Conservation (phyloP, 768 basidiomycete genomes). For the Russula earlei region DNA sequence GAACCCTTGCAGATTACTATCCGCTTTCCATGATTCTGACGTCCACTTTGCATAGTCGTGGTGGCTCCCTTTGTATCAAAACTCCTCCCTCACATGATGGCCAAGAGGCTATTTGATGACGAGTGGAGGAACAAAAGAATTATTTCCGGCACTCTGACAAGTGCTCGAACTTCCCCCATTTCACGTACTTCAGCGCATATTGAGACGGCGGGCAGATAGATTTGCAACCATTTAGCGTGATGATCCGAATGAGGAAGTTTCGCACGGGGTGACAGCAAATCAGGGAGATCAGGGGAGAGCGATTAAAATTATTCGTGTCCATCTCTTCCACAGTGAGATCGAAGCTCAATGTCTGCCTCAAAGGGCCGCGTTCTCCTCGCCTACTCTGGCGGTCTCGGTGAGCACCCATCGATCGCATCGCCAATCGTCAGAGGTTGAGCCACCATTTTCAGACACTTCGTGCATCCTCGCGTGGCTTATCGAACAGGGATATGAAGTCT, state of each 20-base stretch:
- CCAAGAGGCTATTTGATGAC: too few species aligned
- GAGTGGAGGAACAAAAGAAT: too few species aligned
- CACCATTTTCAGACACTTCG: conserved; percentile 66
- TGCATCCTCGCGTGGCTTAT: conserved; percentile 99
- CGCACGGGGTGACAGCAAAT: too few species aligned
- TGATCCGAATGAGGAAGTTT: too few species aligned
- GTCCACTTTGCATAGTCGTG: conserved; percentile 14
- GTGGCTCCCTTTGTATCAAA: background rate
- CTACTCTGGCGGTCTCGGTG: conserved; percentile 96
- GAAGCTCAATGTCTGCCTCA: conserved; percentile 33
- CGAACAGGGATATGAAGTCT: conserved; percentile 95
- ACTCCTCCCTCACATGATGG: too few species aligned
- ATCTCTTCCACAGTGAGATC: background rate
- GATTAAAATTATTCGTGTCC: too few species aligned
- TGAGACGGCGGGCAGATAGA: too few species aligned
- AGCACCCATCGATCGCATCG: conserved; percentile 25
- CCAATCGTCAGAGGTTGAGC: background rate
- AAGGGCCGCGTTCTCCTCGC: conserved; percentile 90
- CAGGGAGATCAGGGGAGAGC: too few species aligned
- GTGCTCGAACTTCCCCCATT: too few species aligned
- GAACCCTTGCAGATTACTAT: conserved; percentile 8
- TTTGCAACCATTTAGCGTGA: too few species aligned
- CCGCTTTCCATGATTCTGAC: conserved; percentile 17
- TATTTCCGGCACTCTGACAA: too few species aligned
- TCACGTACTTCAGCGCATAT: too few species aligned